These are phyloP conservation scores for Hordeum pubiflorum DNA, from an alignment of 202 grass and related monocot species.

Conservation along the genomic window DNA sequence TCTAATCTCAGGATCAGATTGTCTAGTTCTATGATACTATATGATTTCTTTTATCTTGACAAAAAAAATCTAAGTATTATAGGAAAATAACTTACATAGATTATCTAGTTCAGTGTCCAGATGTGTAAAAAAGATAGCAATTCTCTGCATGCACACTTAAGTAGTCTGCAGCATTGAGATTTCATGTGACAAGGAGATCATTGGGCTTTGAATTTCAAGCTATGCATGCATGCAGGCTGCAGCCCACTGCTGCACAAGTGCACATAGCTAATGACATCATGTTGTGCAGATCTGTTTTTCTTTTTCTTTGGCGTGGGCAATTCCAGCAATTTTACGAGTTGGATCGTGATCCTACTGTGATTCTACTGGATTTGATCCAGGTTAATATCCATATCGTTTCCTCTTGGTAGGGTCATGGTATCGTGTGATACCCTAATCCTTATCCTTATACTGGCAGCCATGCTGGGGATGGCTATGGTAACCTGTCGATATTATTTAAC, in stretches of 20 bases:
- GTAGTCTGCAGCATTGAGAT: background rate
- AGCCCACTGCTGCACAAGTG: background rate
- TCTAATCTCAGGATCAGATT: background rate
- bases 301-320: background rate
- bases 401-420: background rate
- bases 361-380: background rate
- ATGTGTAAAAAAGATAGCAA: background rate
- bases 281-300: background rate
- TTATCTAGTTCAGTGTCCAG: background rate
- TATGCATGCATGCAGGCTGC: background rate
- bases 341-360: background rate
- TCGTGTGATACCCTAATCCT: background rate
- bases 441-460: background rate
- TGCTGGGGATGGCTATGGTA: constrained; percentile 1
- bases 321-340: background rate
- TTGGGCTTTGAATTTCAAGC: background rate
- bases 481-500: background rate
- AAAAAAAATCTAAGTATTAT: background rate
- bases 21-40: background rate
- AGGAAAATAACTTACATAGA: background rate
- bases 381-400: background rate
- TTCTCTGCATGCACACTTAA: background rate
- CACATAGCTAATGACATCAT: background rate
- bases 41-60: background rate
- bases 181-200: background rate